Conservation (phyloP, 1,284 basidiomycete species). For the Rhizoctonia solani region DNA sequence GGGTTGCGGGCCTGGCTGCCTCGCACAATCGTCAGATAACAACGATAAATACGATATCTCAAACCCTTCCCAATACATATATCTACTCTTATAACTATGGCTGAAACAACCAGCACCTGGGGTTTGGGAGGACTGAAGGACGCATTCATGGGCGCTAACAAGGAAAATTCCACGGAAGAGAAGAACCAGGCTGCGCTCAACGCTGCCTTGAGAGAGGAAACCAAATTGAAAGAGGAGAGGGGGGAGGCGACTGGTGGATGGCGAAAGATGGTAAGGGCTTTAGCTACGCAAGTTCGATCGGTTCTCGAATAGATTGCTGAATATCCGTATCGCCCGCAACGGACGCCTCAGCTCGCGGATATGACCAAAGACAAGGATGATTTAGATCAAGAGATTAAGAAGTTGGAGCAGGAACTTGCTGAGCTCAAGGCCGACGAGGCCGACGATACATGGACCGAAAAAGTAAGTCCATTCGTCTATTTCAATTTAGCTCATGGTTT, state of each 20-base stretch:
- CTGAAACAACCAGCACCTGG: not conserved
- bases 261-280: slow-evolving; percentile 10
- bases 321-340: too few species aligned
- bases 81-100: slow-evolving; percentile 2
- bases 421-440: slow-evolving; percentile 27
- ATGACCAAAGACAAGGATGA: slow-evolving; percentile 14
- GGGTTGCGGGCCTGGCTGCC: not conserved
- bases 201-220: slow-evolving; percentile 24
- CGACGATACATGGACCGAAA: slow-evolving; percentile 27
- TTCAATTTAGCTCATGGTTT: not conserved
- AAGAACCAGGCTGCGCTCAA: slow-evolving; percentile 18
- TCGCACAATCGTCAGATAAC: not conserved
- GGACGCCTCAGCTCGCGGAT: slow-evolving; percentile 13
- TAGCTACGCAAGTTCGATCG: not conserved
- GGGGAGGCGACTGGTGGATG: slow-evolving; percentile 8
- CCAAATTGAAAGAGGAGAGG: slow-evolving; percentile 24
- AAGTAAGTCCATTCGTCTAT: not conserved
- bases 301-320: not conserved
- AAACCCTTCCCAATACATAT: not conserved
- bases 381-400: slow-evolving; percentile 17
- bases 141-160: slow-evolving; percentile 13
- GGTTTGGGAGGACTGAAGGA: slow-evolving; percentile 10
- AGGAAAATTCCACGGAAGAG: slow-evolving; percentile 9
- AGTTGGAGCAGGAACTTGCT: slow-evolving; percentile 21
- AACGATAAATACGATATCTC: not conserved